phyloP scores from a whole-genome alignment of 2,329 filamentous ascomycete genomes.

The Fusarium coffeatum region DNA sequence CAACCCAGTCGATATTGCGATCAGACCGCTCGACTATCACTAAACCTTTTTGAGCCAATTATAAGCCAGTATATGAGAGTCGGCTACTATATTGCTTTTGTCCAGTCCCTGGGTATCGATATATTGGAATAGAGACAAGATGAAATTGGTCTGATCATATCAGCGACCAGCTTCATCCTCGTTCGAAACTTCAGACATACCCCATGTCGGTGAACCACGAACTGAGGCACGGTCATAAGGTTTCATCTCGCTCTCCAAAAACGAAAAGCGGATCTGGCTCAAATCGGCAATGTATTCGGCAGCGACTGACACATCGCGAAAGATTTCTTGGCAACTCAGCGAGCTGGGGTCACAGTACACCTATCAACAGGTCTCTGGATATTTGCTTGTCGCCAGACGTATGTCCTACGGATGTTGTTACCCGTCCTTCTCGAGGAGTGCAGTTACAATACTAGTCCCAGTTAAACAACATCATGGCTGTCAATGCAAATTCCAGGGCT shows the following conservation, averaged over 20 bases:
- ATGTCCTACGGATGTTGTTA: background rate
- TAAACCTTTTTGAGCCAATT: conserved; percentile 14
- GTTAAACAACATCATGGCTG: background rate
- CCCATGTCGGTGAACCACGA: background rate
- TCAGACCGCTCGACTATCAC: background rate
- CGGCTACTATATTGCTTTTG: background rate
- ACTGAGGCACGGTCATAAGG: background rate
- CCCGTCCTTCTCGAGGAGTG: background rate
- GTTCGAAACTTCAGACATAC: background rate
- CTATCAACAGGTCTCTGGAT: background rate
- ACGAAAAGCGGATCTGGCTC: conserved; percentile 1
- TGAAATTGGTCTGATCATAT: background rate
- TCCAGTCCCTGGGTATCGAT: background rate
- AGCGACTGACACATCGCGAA: conserved; percentile 16
- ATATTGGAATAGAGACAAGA: background rate
- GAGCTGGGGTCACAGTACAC: background rate
- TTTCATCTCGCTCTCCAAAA: background rate
- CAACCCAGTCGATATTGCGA: background rate
- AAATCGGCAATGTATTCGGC: conserved; percentile 1
- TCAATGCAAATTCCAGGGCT: background rate
- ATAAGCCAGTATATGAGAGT: background rate
- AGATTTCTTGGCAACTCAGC: background rate
- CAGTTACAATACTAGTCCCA: background rate
- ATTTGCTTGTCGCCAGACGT: background rate
- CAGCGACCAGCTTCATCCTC: conserved; percentile 4